Percentiles rank a stretch among this genome's conserved stretches.
These are phyloP conservation scores for Syzygium aqueum DNA, from an alignment of 345 rosid genomes.

Conservation along the genomic window DNA sequence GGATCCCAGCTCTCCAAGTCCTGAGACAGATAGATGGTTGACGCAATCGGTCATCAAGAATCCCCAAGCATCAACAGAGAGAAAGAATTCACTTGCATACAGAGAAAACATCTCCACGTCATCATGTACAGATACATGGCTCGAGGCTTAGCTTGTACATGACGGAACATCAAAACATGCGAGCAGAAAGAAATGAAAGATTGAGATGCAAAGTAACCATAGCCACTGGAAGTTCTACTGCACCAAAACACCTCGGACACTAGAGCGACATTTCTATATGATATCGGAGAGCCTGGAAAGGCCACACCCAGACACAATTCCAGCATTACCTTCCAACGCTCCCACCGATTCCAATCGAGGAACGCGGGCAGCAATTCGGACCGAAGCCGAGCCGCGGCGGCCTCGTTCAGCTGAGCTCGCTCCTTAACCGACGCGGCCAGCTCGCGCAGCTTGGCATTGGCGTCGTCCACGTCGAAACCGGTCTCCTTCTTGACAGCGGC, in stretches of 20 bases:
- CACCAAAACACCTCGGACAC: background rate
- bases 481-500: slow-evolving; percentile 60
- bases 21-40: slow-evolving; percentile 31
- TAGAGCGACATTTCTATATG: background rate
- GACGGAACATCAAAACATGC: background rate
- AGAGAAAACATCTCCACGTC: background rate
- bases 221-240: background rate
- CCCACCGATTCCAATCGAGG: slow-evolving; percentile 74
- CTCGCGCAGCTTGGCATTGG: slow-evolving; percentile 31
- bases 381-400: slow-evolving; percentile 38
- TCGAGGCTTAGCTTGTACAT: background rate
- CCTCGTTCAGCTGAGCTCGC: slow-evolving; percentile 25
- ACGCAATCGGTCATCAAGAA: background rate
- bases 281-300: background rate
- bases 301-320: background rate
- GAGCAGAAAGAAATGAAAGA: background rate
- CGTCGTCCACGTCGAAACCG: slow-evolving; percentile 51
- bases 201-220: background rate
- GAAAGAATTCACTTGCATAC: background rate
- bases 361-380: slow-evolving; percentile 44
- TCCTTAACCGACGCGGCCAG: slow-evolving; percentile 26
- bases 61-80: background rate
- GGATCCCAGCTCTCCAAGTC: slow-evolving; percentile 71
- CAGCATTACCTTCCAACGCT: slow-evolving; percentile 65
- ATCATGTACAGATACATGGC: background rate